Conservation (phyloP, 2,329 filamentous ascomycete genomes). For the Tympanopsis confertula region DNA sequence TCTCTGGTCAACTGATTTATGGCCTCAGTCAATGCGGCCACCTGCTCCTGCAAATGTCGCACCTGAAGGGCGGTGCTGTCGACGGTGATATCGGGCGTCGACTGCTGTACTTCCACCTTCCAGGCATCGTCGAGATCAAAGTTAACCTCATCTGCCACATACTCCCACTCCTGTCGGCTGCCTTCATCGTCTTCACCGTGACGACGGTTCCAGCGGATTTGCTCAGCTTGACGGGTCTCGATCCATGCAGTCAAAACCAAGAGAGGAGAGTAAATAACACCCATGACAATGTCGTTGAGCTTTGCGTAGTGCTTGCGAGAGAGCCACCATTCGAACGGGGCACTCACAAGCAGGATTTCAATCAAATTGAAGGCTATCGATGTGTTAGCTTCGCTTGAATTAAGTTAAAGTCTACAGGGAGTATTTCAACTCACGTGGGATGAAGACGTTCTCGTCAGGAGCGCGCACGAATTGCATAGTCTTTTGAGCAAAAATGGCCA, state of each 20-base stretch:
- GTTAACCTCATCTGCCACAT: constrained; percentile 40
- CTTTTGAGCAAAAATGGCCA: constrained; percentile 55
- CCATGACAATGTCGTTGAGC: constrained; percentile 55
- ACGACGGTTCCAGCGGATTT: constrained; percentile 41
- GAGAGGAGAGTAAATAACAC: constrained; percentile 47
- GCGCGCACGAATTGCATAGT: constrained; percentile 60
- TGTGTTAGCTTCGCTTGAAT: no score
- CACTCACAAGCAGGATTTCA: constrained; percentile 46
- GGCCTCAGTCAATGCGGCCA: constrained; percentile 9
- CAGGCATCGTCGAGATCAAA: constrained; percentile 44
- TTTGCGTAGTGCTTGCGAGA: constrained; percentile 37
- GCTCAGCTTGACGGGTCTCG: constrained; percentile 31
- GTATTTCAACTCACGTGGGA: constrained; percentile 27
- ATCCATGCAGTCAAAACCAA: constrained; percentile 43
- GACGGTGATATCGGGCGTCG: constrained; percentile 45
- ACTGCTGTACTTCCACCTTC: constrained; percentile 43
- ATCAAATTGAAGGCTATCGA: constrained; percentile 49
- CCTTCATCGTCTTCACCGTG: constrained; percentile 54
- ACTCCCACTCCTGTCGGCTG: constrained; percentile 53
- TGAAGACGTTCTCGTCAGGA: constrained; percentile 62
- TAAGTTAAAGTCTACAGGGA: not conserved
- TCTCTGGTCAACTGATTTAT: no score
- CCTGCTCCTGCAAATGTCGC: constrained; percentile 25
- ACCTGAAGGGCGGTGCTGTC: constrained; percentile 30
- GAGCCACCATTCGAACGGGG: constrained; percentile 64